Evolutionary conservation across 805 yeast species (phyloP), one percentile per base, ranked within the genome.

Genomic region (Kurtzmaniella fragi): DNA sequence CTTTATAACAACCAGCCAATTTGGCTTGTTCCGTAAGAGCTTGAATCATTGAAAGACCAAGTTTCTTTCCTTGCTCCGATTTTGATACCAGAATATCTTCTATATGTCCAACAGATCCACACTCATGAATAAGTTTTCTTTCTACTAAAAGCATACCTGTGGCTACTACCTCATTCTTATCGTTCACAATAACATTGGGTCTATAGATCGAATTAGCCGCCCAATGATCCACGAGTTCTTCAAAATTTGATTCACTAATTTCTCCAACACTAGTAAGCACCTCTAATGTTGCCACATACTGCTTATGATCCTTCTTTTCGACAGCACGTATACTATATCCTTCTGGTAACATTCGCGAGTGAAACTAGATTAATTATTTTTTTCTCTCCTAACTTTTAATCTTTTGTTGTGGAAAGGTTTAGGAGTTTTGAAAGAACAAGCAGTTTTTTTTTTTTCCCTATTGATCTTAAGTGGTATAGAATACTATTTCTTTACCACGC

Each of bases 81-180:
- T 59, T 56, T 14, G 79, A 71, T 3, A 91, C 95, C 1, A 97
- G 83, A 44, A 91, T 91, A 57, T 91, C 99, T 55, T 91, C 99
- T 46, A 91, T 84, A 63, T 91, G 98, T 2, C 98, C 98, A 4
- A 87, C 95, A 38, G 73, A 61, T 0, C 95, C 95, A 57, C 93
- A 80, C 30, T 67, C 77, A 61, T 91, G 99, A 45, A 93, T 88
- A 45, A 83, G 63, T 59, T 91, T 91, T 36, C 73, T 73, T 59
- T 91, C 99, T 6, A 93, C 67, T 9, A 93, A 52, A 11, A 91
- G 63, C 57, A 84, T 80, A 0, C 98, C 98, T 0, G 89, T 78
- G 3, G 95, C 96, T 0, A 86, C 95, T 9, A 89, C 77, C 4
- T 50, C 50, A 7, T 73, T 78, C 0, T 58, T 47, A 0, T 54